Evolutionary conservation across 257 asterid species (phyloP).

Genomic region (Solanum dulcamara): DNA sequence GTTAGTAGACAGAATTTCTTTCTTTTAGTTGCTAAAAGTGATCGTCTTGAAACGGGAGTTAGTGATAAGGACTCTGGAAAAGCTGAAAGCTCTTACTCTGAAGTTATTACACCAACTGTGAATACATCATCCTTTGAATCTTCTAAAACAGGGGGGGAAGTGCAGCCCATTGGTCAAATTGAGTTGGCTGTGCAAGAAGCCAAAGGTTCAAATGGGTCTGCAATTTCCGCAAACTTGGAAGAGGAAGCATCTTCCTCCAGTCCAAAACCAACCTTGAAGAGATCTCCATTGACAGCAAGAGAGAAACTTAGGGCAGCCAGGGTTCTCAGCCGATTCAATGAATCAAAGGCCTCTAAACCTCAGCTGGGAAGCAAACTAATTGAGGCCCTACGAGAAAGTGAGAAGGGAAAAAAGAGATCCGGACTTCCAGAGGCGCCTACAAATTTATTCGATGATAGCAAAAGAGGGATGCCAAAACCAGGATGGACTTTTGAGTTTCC

Average conservation of each 20-base stretch:
- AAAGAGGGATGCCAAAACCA: constrained; percentile 49
- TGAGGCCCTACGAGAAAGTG: constrained; percentile 63
- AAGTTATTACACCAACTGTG: neutral
- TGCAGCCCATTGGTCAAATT: neutral
- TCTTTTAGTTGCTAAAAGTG: constrained; percentile 21
- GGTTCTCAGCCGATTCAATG: constrained; percentile 80
- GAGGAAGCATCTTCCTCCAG: constrained; percentile 15
- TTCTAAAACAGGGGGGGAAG: neutral
- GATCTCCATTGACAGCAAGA: constrained; percentile 59
- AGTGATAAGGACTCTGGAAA: neutral
- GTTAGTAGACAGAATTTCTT: constrained; percentile 16
- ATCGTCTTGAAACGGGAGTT: neutral
- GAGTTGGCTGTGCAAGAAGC: neutral
- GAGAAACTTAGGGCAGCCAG: constrained; percentile 93
- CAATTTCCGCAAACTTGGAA: constrained; percentile 11
- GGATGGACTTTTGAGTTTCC: constrained; percentile 62
- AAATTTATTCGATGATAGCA: neutral
- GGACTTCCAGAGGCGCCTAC: constrained; percentile 3
- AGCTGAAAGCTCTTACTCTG: neutral
- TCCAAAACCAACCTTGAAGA: constrained; percentile 25
- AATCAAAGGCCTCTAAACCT: constrained; percentile 54
- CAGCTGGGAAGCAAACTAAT: constrained; percentile 53
- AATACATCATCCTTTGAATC: neutral
- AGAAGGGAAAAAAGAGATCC: constrained; percentile 46
- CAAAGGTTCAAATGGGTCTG: constrained; percentile 6